Base-by-base conservation (phyloP, 1,139 yeast genomes). In the Sugiyamaella castrensis region DNA sequence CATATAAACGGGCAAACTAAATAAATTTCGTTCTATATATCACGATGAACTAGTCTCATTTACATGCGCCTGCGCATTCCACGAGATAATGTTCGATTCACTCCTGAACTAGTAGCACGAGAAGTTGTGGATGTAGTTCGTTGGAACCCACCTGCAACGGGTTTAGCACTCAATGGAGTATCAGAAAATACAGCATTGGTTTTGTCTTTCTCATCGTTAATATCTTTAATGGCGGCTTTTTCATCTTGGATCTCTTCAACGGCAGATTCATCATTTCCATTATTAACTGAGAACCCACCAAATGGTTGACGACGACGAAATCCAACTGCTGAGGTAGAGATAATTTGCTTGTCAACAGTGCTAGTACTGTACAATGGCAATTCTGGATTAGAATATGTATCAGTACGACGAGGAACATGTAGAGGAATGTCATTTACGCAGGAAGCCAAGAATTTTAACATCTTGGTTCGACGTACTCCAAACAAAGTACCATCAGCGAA, bases 371-470 rank as follows among this genome's bases (percentile, higher is more conserved):
- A 54, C 56, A 65, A 45, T 4, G 73, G 71, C 50, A 65, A 46
- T 4, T 67, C 61, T 12, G 72, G 71, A 44, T 69, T 68, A 46
- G 62, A 63, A 55, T 57, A 55, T 37, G 59, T 53, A 37, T 68
- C 72, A 16, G 59, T 64, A 40, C 72, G 63, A 41, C 69, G 60
- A 24, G 71, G 71, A 12, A 66, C 55, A 44, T 65, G 62, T 47
- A 67, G 59, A 32, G 70, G 70, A 49, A 67, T 64, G 30, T 61
- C 65, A 53, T 59, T 55, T 46, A 69, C 62, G 48, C 67, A 61
- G 43, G 61, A 59, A 13, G 63, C 65, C 15, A 69, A 47, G 59
- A 57, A 68, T 49, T 62, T 62, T 33, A 62, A 48, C 30, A 67
- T 52, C 43, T 58, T 60, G 42, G 68, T 65, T 19, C 69, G 61